Conservation (phyloP, 257 asterid genomes). For the Leonotis leonurus region DNA sequence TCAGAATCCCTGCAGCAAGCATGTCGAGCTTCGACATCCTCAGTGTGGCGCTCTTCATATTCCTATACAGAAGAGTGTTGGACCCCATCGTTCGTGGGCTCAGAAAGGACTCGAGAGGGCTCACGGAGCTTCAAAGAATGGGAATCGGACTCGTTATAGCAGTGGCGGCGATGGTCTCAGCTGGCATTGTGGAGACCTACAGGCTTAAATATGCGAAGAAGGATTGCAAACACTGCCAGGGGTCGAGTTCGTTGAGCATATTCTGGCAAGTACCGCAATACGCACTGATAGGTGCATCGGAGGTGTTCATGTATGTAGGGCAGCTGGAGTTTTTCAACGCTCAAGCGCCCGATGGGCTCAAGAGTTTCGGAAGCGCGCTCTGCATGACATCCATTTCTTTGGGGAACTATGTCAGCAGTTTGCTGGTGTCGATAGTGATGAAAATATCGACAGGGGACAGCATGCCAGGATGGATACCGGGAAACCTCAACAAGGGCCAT, state of each 20-base stretch:
- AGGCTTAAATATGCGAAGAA: conserved; percentile 55
- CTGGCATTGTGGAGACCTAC: conserved; percentile 71
- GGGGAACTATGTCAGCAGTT: conserved; percentile 80
- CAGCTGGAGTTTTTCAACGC: conserved; percentile 88
- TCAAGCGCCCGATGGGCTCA: conserved; percentile 82
- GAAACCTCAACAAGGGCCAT: conserved; percentile 78
- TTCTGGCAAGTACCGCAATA: conserved; percentile 96
- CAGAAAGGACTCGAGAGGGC: conserved; percentile 32
- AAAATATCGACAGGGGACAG: conserved; percentile 57
- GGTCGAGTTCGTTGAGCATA: conserved; percentile 79
- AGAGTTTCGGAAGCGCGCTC: conserved; percentile 94
- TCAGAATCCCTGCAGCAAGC: conserved; percentile 86
- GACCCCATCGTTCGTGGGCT: conserved; percentile 48
- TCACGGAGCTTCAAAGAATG: conserved; percentile 90
- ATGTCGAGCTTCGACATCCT: conserved; percentile 92
- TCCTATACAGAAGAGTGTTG: conserved; percentile 60
- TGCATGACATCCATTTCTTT: conserved; percentile 92
- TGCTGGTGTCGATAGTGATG: conserved; percentile 74
- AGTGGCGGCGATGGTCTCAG: conserved; percentile 64
- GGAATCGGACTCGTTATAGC: conserved; percentile 83
- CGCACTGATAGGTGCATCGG: conserved; percentile 80
- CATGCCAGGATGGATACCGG: conserved; percentile 92
- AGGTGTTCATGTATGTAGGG: conserved; percentile 90
- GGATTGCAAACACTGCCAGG: conserved; percentile 65
- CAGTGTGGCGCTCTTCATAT: conserved; percentile 78